Percentiles rank a stretch among this genome's conserved stretches.
Evolutionary conservation across 192 early-diverging fungal species (phyloP).

Genomic region (Bifiguratus adelaidae): DNA sequence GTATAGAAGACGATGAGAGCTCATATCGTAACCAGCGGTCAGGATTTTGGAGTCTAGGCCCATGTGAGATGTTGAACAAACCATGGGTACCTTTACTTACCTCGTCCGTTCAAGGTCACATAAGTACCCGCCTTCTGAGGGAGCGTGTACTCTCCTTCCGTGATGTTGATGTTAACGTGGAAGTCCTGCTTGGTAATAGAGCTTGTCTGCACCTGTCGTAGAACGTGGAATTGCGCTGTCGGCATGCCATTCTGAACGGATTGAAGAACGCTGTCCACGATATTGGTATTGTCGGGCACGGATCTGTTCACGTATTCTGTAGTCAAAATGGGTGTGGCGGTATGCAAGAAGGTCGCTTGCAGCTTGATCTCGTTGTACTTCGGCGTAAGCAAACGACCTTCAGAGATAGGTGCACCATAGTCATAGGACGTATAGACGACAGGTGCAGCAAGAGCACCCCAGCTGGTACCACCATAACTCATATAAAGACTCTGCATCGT

Average conservation of each 20-base stretch:
- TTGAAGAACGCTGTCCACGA: neutral
- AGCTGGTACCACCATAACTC: constrained; percentile 59
- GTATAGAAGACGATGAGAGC: constrained; percentile 4
- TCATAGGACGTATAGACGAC: constrained; percentile 6
- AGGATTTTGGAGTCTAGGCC: constrained; percentile 4
- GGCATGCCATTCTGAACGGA: neutral
- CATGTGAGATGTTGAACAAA: no score
- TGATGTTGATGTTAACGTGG: neutral
- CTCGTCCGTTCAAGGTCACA: neutral
- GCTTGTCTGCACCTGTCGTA: neutral
- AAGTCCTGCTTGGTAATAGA: neutral
- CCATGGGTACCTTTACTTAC: no score
- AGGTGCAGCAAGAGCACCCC: constrained; percentile 34
- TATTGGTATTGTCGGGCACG: neutral
- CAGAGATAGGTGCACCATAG: constrained; percentile 1
- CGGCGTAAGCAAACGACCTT: neutral
- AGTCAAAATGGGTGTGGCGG: neutral
- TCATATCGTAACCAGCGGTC: neutral
- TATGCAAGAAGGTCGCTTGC: neutral
- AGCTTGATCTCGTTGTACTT: constrained; percentile 5
- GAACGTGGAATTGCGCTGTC: constrained; percentile 4
- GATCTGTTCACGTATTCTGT: neutral
- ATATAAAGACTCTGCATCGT: constrained; percentile 53
- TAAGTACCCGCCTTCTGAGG: neutral
- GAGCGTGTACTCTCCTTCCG: neutral